Conservation (phyloP, 306 rosid species). For the Rosa rugosa region DNA sequence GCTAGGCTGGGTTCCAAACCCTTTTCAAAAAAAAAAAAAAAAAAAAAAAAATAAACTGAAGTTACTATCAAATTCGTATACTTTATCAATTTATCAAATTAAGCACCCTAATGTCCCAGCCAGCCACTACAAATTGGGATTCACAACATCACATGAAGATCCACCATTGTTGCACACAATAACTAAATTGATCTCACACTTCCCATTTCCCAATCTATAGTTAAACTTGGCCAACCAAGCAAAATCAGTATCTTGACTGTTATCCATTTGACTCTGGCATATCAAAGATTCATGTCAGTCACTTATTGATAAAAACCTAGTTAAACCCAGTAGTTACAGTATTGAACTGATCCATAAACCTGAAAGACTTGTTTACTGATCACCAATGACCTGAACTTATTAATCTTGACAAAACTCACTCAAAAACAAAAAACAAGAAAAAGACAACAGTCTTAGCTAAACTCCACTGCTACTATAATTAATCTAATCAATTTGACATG, state of each 20-base stretch:
- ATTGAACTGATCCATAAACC: not conserved
- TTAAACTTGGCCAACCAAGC: not conserved
- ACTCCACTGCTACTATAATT: not conserved
- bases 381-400: not conserved
- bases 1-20: too few species aligned
- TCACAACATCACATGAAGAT: not conserved
- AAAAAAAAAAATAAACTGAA: too few species aligned
- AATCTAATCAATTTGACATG: not conserved
- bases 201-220: slow-evolving; percentile 7
- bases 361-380: not conserved
- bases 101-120: not conserved
- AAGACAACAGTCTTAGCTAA: not conserved
- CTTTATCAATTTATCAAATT: not conserved
- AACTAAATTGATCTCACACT: not conserved
- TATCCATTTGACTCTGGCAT: not conserved
- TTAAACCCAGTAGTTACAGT: not conserved
- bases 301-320: not conserved
- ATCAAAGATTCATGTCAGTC: not conserved
- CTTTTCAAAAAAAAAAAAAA: too few species aligned
- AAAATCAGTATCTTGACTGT: not conserved
- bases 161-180: not conserved
- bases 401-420: not conserved
- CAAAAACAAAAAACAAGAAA: not conserved
- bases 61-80: not conserved
- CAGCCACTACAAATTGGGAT: not conserved